Percentiles rank a stretch among this genome's conserved stretches.
Conservation (phyloP, 176 grass and related monocot genomes). For the Rhynchospora breviuscula region DNA sequence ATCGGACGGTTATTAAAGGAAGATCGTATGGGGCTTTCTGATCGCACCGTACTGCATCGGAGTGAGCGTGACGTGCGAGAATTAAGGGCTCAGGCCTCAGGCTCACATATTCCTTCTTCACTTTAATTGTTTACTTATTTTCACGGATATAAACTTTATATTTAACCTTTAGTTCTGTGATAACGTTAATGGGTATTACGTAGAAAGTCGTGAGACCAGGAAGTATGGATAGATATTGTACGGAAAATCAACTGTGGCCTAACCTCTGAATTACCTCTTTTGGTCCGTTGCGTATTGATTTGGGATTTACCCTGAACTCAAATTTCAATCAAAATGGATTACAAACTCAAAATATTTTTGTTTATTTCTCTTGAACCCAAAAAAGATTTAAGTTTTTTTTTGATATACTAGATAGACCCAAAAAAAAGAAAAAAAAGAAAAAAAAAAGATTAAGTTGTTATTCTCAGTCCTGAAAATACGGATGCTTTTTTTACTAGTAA, state of each 20-base stretch:
- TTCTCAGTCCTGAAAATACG: too few relatives aligned
- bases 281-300: background rate
- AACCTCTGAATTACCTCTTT: conserved; percentile 8
- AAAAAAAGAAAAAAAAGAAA: too few relatives aligned
- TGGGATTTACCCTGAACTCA: background rate
- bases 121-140: background rate
- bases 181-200: background rate
- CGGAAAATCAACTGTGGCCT: background rate
- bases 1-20: background rate
- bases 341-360: background rate
- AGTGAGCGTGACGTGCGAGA: background rate
- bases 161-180: background rate
- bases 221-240: background rate
- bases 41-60: background rate
- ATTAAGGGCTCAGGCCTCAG: background rate
- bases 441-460: background rate
- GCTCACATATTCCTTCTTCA: background rate
- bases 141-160: too few relatives aligned
- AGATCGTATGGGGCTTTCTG: background rate
- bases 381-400: too few relatives aligned
- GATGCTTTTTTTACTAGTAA: background rate
- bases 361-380: background rate
- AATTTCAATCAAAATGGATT: background rate
- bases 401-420: too few relatives aligned
- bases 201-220: background rate